Evolutionary conservation across 768 basidiomycete genomes (phyloP).

Genomic region (Serendipita sp.): DNA sequence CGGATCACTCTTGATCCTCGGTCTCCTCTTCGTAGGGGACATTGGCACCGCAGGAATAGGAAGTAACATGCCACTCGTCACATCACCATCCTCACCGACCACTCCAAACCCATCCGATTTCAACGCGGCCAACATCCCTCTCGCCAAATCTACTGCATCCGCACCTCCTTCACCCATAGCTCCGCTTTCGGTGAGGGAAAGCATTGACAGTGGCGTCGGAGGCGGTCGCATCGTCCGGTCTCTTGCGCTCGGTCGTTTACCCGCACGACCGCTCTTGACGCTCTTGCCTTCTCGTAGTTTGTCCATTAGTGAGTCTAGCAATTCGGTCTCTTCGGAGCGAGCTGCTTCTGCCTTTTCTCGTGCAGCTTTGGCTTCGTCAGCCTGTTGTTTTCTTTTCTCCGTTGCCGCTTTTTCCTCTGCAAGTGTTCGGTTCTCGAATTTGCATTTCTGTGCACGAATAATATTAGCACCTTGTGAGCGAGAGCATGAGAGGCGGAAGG

Average conservation of each 20-base stretch:
- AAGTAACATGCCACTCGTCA: not conserved
- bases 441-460: slow-evolving; percentile 57
- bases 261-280: slow-evolving; percentile 16
- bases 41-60: not conserved
- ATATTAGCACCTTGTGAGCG: not conserved
- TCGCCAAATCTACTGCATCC: slow-evolving; percentile 45
- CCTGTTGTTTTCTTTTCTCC: slow-evolving; percentile 52
- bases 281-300: slow-evolving; percentile 56
- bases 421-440: slow-evolving; percentile 54
- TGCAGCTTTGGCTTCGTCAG: slow-evolving; percentile 44
- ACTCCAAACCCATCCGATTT: slow-evolving; percentile 48
- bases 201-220: not conserved
- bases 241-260: slow-evolving; percentile 6
- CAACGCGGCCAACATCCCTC: slow-evolving; percentile 58
- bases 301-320: slow-evolving; percentile 55
- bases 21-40: not conserved
- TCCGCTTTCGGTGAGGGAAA: slow-evolving; percentile 21
- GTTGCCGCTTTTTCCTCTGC: slow-evolving; percentile 53
- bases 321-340: slow-evolving; percentile 29
- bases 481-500: not conserved
- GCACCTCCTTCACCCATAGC: slow-evolving; percentile 22
- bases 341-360: slow-evolving; percentile 25
- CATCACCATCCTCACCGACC: not conserved
- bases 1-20: not conserved
- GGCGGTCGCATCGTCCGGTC: slow-evolving; percentile 4